Conservation (phyloP, 2,329 filamentous ascomycete species). For the Alternaria consortialis region DNA sequence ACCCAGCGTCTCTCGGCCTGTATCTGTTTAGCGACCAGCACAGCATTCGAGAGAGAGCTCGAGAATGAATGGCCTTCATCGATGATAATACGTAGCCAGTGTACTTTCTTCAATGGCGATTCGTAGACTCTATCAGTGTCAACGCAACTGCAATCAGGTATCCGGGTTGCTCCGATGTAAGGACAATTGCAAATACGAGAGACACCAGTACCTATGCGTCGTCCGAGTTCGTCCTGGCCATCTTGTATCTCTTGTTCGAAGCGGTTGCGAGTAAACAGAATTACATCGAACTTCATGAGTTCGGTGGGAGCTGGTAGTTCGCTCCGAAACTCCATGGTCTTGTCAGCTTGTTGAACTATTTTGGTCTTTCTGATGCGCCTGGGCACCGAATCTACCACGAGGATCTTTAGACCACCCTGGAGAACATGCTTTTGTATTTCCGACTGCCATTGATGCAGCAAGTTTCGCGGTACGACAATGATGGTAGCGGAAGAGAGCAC, state of each 20-base stretch:
- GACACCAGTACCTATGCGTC: slow-evolving; percentile 42
- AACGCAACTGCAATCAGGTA: slow-evolving; percentile 57
- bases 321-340: slow-evolving; percentile 49
- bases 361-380: slow-evolving; percentile 34
- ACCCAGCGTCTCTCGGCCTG: slow-evolving; percentile 81
- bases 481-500: slow-evolving; percentile 75
- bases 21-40: slow-evolving; percentile 63
- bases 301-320: slow-evolving; percentile 65
- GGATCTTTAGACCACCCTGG: slow-evolving; percentile 65
- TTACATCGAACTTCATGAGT: slow-evolving; percentile 74
- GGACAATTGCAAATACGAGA: slow-evolving; percentile 45
- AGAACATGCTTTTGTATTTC: slow-evolving; percentile 82
- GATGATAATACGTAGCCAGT: slow-evolving; percentile 88
- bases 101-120: slow-evolving; percentile 73
- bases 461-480: slow-evolving; percentile 82
- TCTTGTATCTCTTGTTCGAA: slow-evolving; percentile 74
- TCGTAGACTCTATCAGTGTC: slow-evolving; percentile 56
- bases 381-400: slow-evolving; percentile 63
- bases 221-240: slow-evolving; percentile 57
- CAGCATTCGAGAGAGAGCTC: slow-evolving; percentile 68
- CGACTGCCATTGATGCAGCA: slow-evolving; percentile 82
- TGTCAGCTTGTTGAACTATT: slow-evolving; percentile 9
- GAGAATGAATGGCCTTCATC: slow-evolving; percentile 92
- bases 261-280: slow-evolving; percentile 77
- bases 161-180: slow-evolving; percentile 57